Evolutionary conservation across 129 eudicot species (phyloP).

Genomic region (Lactuca saligna): DNA sequence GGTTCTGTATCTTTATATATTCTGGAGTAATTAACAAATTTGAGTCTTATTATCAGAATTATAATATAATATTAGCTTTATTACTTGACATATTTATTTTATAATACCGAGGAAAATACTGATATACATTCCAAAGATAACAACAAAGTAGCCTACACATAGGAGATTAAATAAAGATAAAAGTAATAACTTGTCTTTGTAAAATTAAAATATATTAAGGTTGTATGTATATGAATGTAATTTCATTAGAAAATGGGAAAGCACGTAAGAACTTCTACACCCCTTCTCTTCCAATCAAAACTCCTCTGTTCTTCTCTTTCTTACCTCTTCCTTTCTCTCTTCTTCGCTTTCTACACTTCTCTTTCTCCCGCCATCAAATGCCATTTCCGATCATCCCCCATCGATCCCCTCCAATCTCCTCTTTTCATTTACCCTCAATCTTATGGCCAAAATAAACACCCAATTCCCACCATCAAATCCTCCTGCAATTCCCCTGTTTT

Average conservation of each 20-base stretch:
- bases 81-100: too few species aligned
- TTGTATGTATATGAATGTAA: conserved; percentile 11
- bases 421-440: conserved; percentile 73
- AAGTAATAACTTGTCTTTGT: too few species aligned
- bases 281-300: conserved; percentile 72
- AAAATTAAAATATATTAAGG: too few species aligned
- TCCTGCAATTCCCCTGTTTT: conserved; percentile 79
- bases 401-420: conserved; percentile 66
- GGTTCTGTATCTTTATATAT: too few species aligned
- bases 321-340: conserved; percentile 58
- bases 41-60: too few species aligned
- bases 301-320: conserved; percentile 68
- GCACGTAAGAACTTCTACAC: conserved; percentile 32
- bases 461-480: conserved; percentile 57
- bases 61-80: too few species aligned
- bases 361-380: conserved; percentile 75
- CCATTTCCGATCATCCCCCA: conserved; percentile 60
- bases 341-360: conserved; percentile 45
- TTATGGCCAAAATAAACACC: conserved; percentile 69
- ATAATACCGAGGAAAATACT: too few species aligned
- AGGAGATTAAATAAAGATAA: too few species aligned
- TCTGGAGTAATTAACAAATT: too few species aligned
- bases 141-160: too few species aligned
- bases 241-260: conserved; percentile 38
- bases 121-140: too few species aligned